Base-by-base conservation (phyloP, 345 rosid species). In the Anacardium occidentale region DNA sequence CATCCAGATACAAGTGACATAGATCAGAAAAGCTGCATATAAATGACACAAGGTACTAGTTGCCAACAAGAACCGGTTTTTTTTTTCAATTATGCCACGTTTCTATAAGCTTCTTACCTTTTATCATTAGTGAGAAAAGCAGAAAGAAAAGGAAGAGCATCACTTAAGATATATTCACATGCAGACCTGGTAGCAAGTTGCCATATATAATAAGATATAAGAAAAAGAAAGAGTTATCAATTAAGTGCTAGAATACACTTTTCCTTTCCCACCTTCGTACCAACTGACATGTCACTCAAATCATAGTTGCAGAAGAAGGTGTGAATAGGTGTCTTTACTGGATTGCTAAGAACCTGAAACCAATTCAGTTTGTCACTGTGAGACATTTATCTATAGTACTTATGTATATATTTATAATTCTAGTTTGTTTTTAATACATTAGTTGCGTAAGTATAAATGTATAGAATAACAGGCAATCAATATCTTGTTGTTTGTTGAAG, bases 291-390 rank as follows among this genome's bases (percentile, higher is more conserved):
- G 77, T 85, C 85, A 47, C 85, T 89, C 80, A 89, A 77, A 84
- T 89, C 89, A 65, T 85, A 89, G 86, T 83, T 83, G 80, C 86
- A 85, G 69, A 89, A 73, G 74, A 85, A 89, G 21, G 85, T 85
- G 84, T 89, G 93, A 61, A 89, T 72, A 3, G 90, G 90, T 1
- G 93, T 89, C 83, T 84, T 89, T 71, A 83, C 91, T 24, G 94
- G 89, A 76, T 89, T 89, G 79, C 91, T 89, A 57, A 89, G 83
- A 65, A 89, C 94, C 94, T 87, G 82, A 60, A 71, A 75, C 64
- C 72, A 76, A 48, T 32, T 59, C 48, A 62, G 32, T 17, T 34
- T 20, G 45, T 64, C 62, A 62, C 55, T 61, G 29, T 18, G 13
- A 10, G 17, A 18, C 29, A 47, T 47, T 37, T 34, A 5, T 26